Evolutionary conservation across 2,329 filamentous ascomycete species (phyloP).

Genomic region (Sclerotinia spermophila): DNA sequence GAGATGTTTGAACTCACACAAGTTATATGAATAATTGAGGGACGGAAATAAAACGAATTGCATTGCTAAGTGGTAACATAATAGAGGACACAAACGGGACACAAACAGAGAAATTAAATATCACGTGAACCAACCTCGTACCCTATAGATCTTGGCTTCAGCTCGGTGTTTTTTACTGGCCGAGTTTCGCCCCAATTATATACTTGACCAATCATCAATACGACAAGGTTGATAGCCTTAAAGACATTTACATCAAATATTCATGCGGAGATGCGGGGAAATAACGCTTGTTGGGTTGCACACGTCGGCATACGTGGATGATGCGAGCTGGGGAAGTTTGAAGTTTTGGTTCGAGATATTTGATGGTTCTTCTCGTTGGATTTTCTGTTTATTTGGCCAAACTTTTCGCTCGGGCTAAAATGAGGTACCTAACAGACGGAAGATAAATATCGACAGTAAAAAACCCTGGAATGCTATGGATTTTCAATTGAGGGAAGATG

Average conservation of each 20-base stretch:
- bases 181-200: background rate
- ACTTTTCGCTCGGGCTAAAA: background rate
- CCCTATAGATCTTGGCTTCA: background rate
- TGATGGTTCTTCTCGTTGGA: background rate
- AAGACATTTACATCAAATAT: background rate
- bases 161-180: background rate
- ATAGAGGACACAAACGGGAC: background rate
- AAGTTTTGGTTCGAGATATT: background rate
- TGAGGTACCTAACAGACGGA: background rate
- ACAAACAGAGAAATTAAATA: too few relatives aligned
- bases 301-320: background rate
- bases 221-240: background rate
- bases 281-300: background rate
- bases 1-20: background rate
- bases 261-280: background rate
- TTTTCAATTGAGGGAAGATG: background rate
- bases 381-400: background rate
- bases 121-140: background rate
- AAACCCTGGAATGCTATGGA: background rate
- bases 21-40: background rate
- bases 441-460: background rate
- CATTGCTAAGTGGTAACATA: background rate
- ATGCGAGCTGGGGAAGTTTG: background rate
- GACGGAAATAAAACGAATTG: background rate
- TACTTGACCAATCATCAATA: background rate